Evolutionary conservation across 805 yeast genomes (phyloP).

Genomic region (Saccharomycopsis vini): DNA sequence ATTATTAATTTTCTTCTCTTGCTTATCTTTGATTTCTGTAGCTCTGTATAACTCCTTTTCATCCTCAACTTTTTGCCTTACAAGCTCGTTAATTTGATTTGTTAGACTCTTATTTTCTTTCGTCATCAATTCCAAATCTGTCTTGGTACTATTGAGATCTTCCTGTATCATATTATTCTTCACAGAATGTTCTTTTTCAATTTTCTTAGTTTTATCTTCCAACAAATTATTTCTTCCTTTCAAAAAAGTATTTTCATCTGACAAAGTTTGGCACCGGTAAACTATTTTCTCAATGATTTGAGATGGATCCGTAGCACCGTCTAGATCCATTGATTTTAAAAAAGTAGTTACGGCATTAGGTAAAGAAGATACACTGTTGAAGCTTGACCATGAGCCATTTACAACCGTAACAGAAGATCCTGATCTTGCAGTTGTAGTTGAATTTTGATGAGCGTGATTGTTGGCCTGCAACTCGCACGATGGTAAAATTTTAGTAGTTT

Average conservation of each 20-base stretch:
- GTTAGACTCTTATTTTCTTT: not conserved
- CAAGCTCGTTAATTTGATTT: not conserved
- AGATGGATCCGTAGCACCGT: conserved; percentile 3
- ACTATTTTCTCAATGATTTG: conserved; percentile 10
- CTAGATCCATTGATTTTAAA: conserved; percentile 3
- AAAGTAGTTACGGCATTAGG: conserved; percentile 1
- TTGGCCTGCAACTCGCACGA: too few relatives aligned
- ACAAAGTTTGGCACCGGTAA: conserved; percentile 8
- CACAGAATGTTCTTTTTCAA: not conserved
- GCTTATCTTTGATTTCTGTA: not conserved
- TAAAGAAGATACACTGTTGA: conserved; percentile 1
- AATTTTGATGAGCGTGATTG: not conserved
- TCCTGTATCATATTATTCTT: not conserved
- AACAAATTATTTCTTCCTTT: conserved; percentile 10
- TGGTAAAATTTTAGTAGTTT: not conserved
- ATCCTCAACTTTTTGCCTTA: not conserved
- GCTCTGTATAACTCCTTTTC: not conserved
- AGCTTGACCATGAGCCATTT: conserved; percentile 9
- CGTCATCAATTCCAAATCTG: not conserved
- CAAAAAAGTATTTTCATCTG: conserved; percentile 12
- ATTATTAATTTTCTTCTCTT: conserved; percentile 2
- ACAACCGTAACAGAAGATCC: not conserved
- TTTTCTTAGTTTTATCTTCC: conserved; percentile 2
- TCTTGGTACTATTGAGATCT: conserved; percentile 4
- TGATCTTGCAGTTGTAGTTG: not conserved